These are phyloP conservation scores for Aegilops speltoides DNA, from an alignment of 176 grass and related monocot genomes.

Conservation along the genomic window DNA sequence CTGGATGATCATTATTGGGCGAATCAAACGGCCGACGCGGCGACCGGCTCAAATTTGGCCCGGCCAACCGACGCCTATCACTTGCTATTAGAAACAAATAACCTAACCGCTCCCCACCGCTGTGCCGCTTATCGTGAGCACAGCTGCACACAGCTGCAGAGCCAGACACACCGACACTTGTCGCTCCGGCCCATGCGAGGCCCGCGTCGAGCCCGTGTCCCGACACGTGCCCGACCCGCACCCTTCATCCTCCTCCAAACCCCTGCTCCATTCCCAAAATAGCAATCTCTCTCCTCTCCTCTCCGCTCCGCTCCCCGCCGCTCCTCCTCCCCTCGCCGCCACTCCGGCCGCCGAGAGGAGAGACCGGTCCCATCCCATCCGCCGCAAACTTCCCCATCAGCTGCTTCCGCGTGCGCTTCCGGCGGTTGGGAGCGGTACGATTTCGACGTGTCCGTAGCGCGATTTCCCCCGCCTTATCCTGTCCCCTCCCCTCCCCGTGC, in stretches of 20 bases:
- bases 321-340: conserved; percentile 6
- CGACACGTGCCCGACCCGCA: not conserved
- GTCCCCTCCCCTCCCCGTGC: not conserved
- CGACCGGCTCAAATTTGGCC: too few relatives aligned
- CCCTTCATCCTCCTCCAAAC: not conserved
- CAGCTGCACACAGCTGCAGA: not conserved
- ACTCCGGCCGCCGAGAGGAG: not conserved
- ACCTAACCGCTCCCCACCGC: too few relatives aligned
- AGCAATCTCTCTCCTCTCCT: too few relatives aligned
- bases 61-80: too few relatives aligned
- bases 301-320: conserved; percentile 31
- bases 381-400: not conserved
- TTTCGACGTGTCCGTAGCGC: conserved; percentile 2
- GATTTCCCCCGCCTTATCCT: conserved; percentile 30
- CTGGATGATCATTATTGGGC: too few relatives aligned
- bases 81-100: too few relatives aligned
- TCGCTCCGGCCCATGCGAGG: not conserved
- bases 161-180: not conserved
- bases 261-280: conserved; percentile 46
- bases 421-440: not conserved
- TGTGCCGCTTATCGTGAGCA: too few relatives aligned
- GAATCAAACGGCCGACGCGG: too few relatives aligned
- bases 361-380: not conserved
- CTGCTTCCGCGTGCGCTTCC: conserved; percentile 13
- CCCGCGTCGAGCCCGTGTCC: not conserved